A percentile compares a stretch with the other conserved stretches of the same genome.
phyloP scores from a whole-genome alignment of 1,284 basidiomycete genomes.

The Trametes polyzona region DNA sequence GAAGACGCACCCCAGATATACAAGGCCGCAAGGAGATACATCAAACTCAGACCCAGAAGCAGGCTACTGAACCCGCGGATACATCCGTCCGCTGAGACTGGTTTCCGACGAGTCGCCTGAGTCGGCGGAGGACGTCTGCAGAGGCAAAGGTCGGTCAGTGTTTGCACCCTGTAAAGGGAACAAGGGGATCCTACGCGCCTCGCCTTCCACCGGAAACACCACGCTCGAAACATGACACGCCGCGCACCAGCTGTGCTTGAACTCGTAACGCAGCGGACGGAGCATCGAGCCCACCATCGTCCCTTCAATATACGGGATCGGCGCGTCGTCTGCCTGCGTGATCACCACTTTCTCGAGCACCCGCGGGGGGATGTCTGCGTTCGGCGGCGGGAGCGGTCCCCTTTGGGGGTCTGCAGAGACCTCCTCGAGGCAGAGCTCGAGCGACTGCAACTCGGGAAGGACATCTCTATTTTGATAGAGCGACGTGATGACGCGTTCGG shows the following conservation, averaged over 20 bases:
- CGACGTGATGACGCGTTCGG: neutral
- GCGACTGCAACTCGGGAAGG: neutral
- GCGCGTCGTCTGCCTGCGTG: neutral
- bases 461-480: neutral
- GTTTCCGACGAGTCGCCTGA: no score
- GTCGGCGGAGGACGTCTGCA: no score
- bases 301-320: neutral
- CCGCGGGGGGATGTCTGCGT: neutral
- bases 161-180: neutral
- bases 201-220: neutral
- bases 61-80: no score
- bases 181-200: no score
- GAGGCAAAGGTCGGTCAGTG: no score
- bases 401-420: neutral
- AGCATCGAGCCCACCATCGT: constrained; percentile 5
- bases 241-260: constrained; percentile 1
- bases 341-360: neutral
- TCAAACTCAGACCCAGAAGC: no score
- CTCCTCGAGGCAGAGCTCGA: constrained; percentile 1
- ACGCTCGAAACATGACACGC: constrained; percentile 2
- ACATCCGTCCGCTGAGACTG: no score
- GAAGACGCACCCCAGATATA: no score
- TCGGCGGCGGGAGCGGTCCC: neutral
- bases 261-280: neutral
- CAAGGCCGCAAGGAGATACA: no score